Evolutionary conservation across 345 rosid species (phyloP).

Genomic region (Barbarea vulgaris): DNA sequence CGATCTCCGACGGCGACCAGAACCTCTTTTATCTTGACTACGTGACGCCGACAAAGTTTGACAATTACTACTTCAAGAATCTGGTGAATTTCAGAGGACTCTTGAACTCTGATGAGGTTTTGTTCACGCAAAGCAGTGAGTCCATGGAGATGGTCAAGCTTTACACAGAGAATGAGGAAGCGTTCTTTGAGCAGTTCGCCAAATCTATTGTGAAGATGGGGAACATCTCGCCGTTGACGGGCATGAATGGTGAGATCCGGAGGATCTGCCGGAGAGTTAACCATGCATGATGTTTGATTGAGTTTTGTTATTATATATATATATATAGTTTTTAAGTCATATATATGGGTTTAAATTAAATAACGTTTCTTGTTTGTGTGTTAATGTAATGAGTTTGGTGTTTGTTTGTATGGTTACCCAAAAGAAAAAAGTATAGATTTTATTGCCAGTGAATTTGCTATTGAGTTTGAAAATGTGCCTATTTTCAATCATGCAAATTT

Average conservation of each 20-base stretch:
- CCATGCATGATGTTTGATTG: constrained; percentile 27
- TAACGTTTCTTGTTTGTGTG: constrained; percentile 17
- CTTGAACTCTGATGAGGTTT: constrained; percentile 57
- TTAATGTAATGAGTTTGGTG: neutral
- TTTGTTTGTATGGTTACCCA: constrained; percentile 5
- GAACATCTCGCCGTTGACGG: constrained; percentile 53
- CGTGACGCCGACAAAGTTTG: constrained; percentile 57
- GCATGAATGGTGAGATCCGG: constrained; percentile 59
- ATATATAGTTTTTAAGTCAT: neutral
- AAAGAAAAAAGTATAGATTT: neutral
- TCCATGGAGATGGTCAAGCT: constrained; percentile 49
- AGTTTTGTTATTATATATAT: neutral
- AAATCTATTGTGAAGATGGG: constrained; percentile 73
- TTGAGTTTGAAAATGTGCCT: neutral
- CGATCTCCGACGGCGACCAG: constrained; percentile 52
- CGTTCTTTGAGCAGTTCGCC: constrained; percentile 58
- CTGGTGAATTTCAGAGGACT: constrained; percentile 59
- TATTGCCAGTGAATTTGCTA: neutral
- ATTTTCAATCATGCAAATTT: neutral
- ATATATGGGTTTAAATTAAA: constrained; percentile 8
- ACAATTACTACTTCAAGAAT: constrained; percentile 65
- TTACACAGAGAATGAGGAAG: constrained; percentile 49
- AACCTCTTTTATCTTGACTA: constrained; percentile 58
- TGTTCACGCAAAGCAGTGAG: constrained; percentile 50
- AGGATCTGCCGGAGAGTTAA: constrained; percentile 56